Base-by-base conservation (phyloP, 495 filamentous ascomycete species). In the Thermothielavioides terrestris region DNA sequence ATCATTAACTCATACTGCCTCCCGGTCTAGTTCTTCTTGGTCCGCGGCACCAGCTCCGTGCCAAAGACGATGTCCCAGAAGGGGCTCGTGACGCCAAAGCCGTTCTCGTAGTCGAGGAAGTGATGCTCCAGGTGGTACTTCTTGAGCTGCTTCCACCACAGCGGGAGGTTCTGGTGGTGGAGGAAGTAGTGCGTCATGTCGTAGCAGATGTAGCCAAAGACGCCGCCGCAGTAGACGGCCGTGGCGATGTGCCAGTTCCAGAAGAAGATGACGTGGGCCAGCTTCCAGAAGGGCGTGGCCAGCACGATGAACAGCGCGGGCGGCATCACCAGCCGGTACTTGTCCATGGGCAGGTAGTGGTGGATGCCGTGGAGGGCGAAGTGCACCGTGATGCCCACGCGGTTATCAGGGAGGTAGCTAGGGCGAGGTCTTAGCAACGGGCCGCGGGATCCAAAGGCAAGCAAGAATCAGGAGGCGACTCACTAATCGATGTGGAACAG, bases 281-380 rank as follows among this genome's bases (percentile, higher is more conserved):
- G 71, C 68, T 91, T 89, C 84, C 86, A 97, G 74, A 96, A 97
- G 0, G 92, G 92, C 0, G 75, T 71, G 8, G 94, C 92, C 34
- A 98, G 83, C 10, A 80, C 77, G 21, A 92, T 17, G 60, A 98
- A 97, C 14, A 99, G 72, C 1, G 88, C 78, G 0, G 94, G 94
- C 0, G 94, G 94, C 94, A 99, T 97, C 52, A 99, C 94, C 17
- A 99, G 83, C 34, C 94, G 81, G 50, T 94, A 86, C 50, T 84
- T 89, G 74, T 99, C 94, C 94, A 99, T 97, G 9, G 94, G 94
- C 36, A 99, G 77, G 61, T 95, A 99, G 68, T 99, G 94, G 61
- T 99, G 94, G 56, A 99, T 86, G 36, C 94, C 94, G 59, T 99
- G 94, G 31, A 99, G 84, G 25, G 95, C 68, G 72, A 99, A 99